These are phyloP conservation scores for Sclerotinia subarctica DNA, from an alignment of 2,329 filamentous ascomycete genomes.

Conservation along the genomic window DNA sequence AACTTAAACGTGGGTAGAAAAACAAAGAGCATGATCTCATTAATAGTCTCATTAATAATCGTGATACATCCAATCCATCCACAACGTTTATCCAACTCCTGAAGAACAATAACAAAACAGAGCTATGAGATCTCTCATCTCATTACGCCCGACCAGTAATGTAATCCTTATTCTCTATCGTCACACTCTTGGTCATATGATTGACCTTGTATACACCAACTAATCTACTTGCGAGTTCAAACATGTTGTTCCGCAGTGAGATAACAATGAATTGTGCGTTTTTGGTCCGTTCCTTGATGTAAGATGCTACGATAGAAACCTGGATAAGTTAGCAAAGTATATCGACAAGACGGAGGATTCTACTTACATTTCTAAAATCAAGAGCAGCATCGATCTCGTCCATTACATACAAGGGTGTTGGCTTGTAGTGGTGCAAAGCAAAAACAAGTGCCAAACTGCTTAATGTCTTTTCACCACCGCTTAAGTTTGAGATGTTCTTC, in stretches of 20 bases:
- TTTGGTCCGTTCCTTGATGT: slow-evolving; percentile 98
- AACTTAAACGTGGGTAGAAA: not conserved
- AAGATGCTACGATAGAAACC: slow-evolving; percentile 96
- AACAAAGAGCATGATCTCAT: slow-evolving; percentile 22
- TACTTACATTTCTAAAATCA: slow-evolving; percentile 93
- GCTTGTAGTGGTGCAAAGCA: slow-evolving; percentile 95
- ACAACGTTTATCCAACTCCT: not conserved
- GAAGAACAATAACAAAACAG: not conserved
- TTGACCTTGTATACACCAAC: slow-evolving; percentile 99
- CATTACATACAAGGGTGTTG: slow-evolving; percentile 97
- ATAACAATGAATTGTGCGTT: slow-evolving; percentile 99
- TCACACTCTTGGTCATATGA: slow-evolving; percentile 94
- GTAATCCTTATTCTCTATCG: slow-evolving; percentile 84
- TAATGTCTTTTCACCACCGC: slow-evolving; percentile 95
- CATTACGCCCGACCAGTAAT: slow-evolving; percentile 31
- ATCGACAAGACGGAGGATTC: not conserved
- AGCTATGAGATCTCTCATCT: not conserved
- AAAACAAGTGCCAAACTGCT: slow-evolving; percentile 95
- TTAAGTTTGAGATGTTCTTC: slow-evolving; percentile 98
- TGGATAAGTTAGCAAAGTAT: slow-evolving; percentile 18
- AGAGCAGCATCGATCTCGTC: slow-evolving; percentile 98
- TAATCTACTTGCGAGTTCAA: slow-evolving; percentile 90
- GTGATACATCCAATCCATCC: slow-evolving; percentile 20
- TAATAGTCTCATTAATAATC: slow-evolving; percentile 29
- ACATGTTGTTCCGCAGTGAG: slow-evolving; percentile 98